A percentile compares a stretch with the other conserved stretches of the same genome.
Conservation (phyloP, 208 protist genomes). For the Trypanosoma congolense region DNA sequence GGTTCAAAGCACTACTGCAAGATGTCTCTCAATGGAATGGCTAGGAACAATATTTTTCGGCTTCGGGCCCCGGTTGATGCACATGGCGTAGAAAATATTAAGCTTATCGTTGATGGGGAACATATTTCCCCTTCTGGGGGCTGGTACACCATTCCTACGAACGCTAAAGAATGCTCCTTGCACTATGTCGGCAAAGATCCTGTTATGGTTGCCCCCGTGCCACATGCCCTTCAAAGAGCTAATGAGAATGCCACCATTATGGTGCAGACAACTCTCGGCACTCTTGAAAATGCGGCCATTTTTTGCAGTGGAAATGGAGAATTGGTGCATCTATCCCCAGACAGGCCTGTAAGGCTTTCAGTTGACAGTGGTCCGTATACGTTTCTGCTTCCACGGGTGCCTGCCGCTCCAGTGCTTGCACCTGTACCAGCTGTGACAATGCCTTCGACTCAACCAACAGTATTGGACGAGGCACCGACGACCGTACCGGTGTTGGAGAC, state of each 20-base stretch:
- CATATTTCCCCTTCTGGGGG: conserved; percentile 39
- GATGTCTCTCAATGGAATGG: conserved; percentile 68
- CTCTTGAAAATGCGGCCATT: conserved; percentile 30
- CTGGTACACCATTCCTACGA: conserved; percentile 63
- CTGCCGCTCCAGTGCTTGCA: background rate
- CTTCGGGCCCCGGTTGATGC: conserved; percentile 43
- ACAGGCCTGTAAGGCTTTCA: conserved; percentile 34
- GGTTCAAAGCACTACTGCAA: conserved; percentile 50
- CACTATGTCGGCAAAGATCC: conserved; percentile 18
- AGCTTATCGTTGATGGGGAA: conserved; percentile 52
- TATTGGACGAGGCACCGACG: background rate
- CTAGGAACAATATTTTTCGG: conserved; percentile 45
- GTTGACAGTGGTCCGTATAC: conserved; percentile 48
- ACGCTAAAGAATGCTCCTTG: conserved; percentile 52
- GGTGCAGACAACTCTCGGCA: conserved; percentile 37
- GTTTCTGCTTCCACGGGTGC: conserved; percentile 40
- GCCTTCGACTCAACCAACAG: conserved; percentile 11
- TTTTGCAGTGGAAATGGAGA: conserved; percentile 48
- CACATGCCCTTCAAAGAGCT: background rate
- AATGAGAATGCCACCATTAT: conserved; percentile 27
- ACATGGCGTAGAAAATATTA: conserved; percentile 26
- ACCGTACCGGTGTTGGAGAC: conserved; percentile 56
- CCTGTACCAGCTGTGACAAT: background rate
- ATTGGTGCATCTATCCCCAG: conserved; percentile 32
- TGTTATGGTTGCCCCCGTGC: background rate